phyloP scores from a whole-genome alignment of 2,329 filamentous ascomycete species.

The Sclerotinia trifoliorum region DNA sequence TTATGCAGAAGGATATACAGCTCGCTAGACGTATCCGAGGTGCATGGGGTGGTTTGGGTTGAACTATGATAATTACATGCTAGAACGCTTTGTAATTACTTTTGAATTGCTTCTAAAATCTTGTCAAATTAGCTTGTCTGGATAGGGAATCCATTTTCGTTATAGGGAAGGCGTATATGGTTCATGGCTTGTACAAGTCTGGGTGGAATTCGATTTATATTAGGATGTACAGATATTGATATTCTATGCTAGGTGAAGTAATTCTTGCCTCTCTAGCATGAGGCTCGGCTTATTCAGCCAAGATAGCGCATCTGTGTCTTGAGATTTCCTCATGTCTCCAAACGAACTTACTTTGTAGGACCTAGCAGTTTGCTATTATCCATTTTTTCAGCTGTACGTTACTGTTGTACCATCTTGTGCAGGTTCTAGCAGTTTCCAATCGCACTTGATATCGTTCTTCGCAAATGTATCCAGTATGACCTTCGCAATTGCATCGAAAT shows the following conservation, averaged over 20 bases:
- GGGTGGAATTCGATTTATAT: conserved; percentile 5
- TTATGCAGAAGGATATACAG: conserved; percentile 98
- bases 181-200: conserved; percentile 9
- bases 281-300: conserved; percentile 7
- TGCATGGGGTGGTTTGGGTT: conserved; percentile 69
- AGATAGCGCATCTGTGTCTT: conserved; percentile 1
- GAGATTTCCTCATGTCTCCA: neutral
- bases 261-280: neutral
- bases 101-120: neutral
- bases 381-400: conserved; percentile 32
- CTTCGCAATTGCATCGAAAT: conserved; percentile 83
- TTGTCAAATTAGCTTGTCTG: conserved; percentile 13
- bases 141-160: neutral
- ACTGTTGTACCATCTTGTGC: conserved; percentile 61
- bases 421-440: conserved; percentile 85
- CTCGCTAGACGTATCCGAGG: conserved; percentile 78
- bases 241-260: neutral
- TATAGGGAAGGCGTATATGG: conserved; percentile 11
- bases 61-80: neutral
- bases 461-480: conserved; percentile 75
- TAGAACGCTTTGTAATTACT: neutral
- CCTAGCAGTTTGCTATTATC: neutral
- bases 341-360: neutral
- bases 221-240: neutral
- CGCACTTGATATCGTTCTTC: conserved; percentile 70